Evolutionary conservation across 805 yeast species (phyloP).

Genomic region (Candida manassasensis): DNA sequence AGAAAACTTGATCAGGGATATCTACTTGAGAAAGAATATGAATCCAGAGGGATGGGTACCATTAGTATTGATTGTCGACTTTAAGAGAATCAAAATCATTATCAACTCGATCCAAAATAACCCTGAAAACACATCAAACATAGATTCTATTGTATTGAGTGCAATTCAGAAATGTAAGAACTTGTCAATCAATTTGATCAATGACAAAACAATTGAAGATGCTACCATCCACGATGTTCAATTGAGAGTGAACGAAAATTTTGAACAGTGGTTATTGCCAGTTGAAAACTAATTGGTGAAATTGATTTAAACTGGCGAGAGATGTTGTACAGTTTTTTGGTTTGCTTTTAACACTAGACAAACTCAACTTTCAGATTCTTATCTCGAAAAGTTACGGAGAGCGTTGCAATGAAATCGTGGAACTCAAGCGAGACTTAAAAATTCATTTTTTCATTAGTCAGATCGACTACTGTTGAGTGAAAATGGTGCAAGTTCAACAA

Average conservation of each 20-base stretch:
- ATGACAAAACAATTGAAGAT: slow-evolving; percentile 22
- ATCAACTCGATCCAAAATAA: slow-evolving; percentile 35
- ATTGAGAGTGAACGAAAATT: slow-evolving; percentile 56
- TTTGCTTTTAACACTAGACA: too few relatives aligned
- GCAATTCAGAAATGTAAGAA: slow-evolving; percentile 52
- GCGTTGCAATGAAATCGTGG: too few relatives aligned
- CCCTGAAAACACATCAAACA: slow-evolving; percentile 22
- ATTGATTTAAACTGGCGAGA: too few relatives aligned
- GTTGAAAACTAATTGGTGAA: slow-evolving; percentile 5
- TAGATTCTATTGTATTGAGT: slow-evolving; percentile 39
- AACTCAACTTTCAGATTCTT: too few relatives aligned
- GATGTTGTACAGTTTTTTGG: too few relatives aligned
- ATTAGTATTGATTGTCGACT: slow-evolving; percentile 55
- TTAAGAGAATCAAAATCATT: slow-evolving; percentile 67
- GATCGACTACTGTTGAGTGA: too few relatives aligned
- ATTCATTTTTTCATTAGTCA: too few relatives aligned
- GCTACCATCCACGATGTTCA: slow-evolving; percentile 45
- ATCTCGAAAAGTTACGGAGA: too few relatives aligned
- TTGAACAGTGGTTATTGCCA: slow-evolving; percentile 64
- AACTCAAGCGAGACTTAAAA: too few relatives aligned
- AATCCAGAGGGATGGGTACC: slow-evolving; percentile 70
- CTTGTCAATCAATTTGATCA: slow-evolving; percentile 42
- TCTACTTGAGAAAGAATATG: slow-evolving; percentile 79
- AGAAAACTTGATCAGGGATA: slow-evolving; percentile 83
- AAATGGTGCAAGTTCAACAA: too few relatives aligned